Evolutionary conservation across 805 yeast species (phyloP).

Genomic region (Candida ulmi): DNA sequence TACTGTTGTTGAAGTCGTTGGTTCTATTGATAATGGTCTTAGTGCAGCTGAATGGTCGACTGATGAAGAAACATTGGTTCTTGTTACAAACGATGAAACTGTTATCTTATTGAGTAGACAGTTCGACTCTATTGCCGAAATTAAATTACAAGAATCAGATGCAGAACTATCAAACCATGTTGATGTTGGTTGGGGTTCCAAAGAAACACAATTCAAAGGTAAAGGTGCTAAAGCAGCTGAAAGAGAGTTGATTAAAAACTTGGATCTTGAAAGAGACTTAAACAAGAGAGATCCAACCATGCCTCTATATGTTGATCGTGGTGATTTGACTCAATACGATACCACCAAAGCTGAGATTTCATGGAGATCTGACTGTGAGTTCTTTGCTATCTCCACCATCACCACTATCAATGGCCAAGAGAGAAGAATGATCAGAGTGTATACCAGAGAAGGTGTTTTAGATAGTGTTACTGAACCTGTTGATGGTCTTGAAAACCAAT

Average conservation of each 20-base stretch:
- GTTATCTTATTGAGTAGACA: constrained; percentile 64
- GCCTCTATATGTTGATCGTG: constrained; percentile 64
- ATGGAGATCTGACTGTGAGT: constrained; percentile 97
- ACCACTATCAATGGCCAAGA: constrained; percentile 33
- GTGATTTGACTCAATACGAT: constrained; percentile 56
- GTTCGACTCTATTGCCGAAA: constrained; percentile 77
- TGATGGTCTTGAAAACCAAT: constrained; percentile 65
- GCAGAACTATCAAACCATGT: constrained; percentile 72
- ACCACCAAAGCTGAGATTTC: constrained; percentile 44
- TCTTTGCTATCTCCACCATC: constrained; percentile 59
- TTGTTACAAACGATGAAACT: constrained; percentile 58
- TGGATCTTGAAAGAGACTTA: constrained; percentile 63
- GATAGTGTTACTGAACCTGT: constrained; percentile 87
- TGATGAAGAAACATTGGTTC: constrained; percentile 79
- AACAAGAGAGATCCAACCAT: constrained; percentile 87
- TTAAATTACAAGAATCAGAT: constrained; percentile 53
- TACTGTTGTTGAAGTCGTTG: constrained; percentile 66
- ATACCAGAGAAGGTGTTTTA: constrained; percentile 69
- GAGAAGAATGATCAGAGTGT: constrained; percentile 81
- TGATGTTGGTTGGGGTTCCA: constrained; percentile 97
- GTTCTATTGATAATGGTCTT: constrained; percentile 75
- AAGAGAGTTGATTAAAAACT: constrained; percentile 44
- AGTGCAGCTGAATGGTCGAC: constrained; percentile 79
- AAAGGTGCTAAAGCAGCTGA: constrained; percentile 80
- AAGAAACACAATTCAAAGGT: constrained; percentile 95